A percentile compares a stretch with the other conserved stretches of the same genome.
These are phyloP conservation scores for Metrosideros polymorpha DNA, from an alignment of 441 rosid genomes.

Conservation along the genomic window DNA sequence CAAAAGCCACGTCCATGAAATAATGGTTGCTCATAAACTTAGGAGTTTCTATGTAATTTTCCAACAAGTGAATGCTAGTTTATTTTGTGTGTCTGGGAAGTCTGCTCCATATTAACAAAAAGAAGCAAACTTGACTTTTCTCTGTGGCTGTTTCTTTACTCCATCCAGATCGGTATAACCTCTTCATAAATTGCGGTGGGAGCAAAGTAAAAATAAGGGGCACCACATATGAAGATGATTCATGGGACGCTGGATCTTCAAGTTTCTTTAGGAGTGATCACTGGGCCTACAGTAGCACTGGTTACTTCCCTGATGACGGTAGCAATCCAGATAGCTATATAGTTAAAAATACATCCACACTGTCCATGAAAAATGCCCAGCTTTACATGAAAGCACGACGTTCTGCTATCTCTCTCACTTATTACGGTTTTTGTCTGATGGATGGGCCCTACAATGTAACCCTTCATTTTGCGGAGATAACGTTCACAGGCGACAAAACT, in stretches of 20 bases:
- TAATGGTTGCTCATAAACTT: neutral
- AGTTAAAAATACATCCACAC: neutral
- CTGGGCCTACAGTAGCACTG: neutral
- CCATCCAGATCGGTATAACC: neutral
- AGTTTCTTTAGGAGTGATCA: fast-evolving
- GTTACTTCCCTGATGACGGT: fast-evolving
- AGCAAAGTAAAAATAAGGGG: neutral
- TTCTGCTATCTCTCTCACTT: neutral
- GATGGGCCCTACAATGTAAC: fast-evolving
- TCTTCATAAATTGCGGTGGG: neutral
- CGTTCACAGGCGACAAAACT: neutral
- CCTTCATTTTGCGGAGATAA: neutral
- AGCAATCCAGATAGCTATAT: fast-evolving
- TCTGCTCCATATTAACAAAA: neutral
- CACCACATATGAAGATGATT: fast-evolving
- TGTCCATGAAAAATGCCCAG: neutral
- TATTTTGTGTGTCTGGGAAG: neutral
- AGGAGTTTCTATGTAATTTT: too few species aligned
- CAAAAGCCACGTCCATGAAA: neutral
- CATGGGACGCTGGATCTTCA: fast-evolving
- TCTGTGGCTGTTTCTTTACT: neutral
- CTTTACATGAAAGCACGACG: neutral
- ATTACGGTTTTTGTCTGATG: neutral
- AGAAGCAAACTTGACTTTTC: neutral
- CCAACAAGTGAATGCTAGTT: neutral